Evolutionary conservation across 2,329 filamentous ascomycete species (phyloP), one percentile per base, ranked within the genome.

Genomic region (Epichloe typhina): DNA sequence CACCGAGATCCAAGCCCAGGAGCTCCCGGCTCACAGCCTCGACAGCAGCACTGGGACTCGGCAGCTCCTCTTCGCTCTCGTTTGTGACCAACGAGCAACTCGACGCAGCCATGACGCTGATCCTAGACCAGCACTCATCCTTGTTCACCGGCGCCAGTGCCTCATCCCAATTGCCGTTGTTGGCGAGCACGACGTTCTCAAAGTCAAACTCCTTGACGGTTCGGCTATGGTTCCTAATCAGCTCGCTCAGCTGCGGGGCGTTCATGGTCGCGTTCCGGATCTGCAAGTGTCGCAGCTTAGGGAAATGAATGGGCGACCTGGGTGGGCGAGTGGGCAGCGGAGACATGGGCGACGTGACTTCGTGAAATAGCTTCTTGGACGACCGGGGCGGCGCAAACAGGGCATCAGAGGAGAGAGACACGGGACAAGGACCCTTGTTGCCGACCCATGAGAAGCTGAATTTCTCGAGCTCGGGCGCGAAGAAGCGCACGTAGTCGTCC

Each of bases 391-490:
- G 72, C 23, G 77, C 73, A 60, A 84, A 82, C n/a, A 87, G 73
- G 13, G 83, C 80, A 59, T 90, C 85, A n/a, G 72, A 74, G 13
- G 81, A 73, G 5, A 90, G 72, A 0, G 82, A 80, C 19, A 93
- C 65, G 1, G 88, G 88, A 51, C 84, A 87, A 2, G 84, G 85
- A 0, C 88, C 86, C 62, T 82, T 82, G 47, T 80, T 80, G 39
- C 86, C 84, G 54, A 83, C 72, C 88, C 89, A 95, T 52, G 79
- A 77, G 66, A 95, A 94, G 51, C 76, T 76, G 51, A 95, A 74
- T 63, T 82, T 82, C 55, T 84, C 82, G 1, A 93, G 72, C 35
- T 68, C 73, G 5, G 74, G 71, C 0, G 83, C 76, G 62, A 94
- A 86, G 56, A 72, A 74, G 51, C 84, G 79, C 55, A 95, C 75